Evolutionary conservation across 2,329 filamentous ascomycete genomes (phyloP).

Genomic region (Penicillium expansum): DNA sequence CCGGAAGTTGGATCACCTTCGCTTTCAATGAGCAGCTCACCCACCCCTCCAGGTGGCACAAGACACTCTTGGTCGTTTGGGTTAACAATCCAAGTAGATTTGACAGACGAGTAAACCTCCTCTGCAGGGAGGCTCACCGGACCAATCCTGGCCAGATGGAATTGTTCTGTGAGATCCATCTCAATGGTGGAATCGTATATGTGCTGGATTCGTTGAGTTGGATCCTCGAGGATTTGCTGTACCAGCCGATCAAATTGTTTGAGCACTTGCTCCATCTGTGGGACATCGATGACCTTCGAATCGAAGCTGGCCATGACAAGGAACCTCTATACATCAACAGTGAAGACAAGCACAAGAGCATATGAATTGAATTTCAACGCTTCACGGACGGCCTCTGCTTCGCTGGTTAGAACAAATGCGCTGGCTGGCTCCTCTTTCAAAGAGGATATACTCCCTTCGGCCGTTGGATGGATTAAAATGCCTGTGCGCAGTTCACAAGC

Average conservation of each 20-base stretch:
- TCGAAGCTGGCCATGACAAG: constrained; percentile 64
- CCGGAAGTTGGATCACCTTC: background rate
- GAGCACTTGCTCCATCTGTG: constrained; percentile 50
- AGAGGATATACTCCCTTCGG: constrained; percentile 10
- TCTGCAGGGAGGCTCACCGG: background rate
- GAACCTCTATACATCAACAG: constrained; percentile 56
- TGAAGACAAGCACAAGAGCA: constrained; percentile 62
- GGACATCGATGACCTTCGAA: constrained; percentile 51
- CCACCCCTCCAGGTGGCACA: background rate
- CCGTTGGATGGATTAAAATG: constrained; percentile 18
- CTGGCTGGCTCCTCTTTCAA: constrained; percentile 42
- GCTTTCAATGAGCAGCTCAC: constrained; percentile 1
- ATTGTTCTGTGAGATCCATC: background rate
- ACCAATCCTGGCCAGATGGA: background rate
- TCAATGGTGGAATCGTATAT: background rate
- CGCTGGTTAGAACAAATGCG: constrained; percentile 55
- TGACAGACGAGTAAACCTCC: background rate
- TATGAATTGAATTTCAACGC: constrained; percentile 56
- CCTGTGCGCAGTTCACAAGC: constrained; percentile 39
- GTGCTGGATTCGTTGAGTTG: background rate
- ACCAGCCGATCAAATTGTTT: constrained; percentile 44
- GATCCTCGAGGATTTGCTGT: background rate
- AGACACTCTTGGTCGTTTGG: background rate
- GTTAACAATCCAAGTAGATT: constrained; percentile 3
- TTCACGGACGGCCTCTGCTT: constrained; percentile 58